These are phyloP conservation scores for Epichloe glyceriae DNA, from an alignment of 2,329 filamentous ascomycete genomes.

Conservation along the genomic window DNA sequence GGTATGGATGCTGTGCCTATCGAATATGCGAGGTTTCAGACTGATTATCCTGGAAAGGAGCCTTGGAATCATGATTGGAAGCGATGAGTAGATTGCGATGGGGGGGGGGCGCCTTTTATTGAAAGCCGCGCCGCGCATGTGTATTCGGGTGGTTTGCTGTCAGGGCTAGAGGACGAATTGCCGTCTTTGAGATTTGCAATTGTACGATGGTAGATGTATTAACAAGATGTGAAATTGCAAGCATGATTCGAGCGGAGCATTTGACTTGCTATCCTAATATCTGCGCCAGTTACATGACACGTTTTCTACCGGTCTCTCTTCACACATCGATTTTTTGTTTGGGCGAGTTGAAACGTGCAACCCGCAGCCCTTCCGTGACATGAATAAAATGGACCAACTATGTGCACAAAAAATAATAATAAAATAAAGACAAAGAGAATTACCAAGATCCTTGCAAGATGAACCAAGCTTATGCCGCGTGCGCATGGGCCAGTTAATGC, in stretches of 20 bases:
- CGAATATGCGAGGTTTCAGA: conserved; percentile 78
- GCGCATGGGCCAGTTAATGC: too few species aligned
- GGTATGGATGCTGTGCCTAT: conserved; percentile 63
- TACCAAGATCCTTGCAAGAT: too few species aligned
- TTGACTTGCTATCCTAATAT: background rate
- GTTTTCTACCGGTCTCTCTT: background rate
- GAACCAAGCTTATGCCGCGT: too few species aligned
- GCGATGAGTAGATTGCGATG: conserved; percentile 27
- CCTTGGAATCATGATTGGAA: conserved; percentile 96
- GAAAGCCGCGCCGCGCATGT: background rate
- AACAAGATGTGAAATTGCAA: background rate
- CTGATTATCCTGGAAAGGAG: conserved; percentile 62
- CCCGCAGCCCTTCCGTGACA: background rate
- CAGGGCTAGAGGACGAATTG: background rate
- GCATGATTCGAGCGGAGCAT: background rate
- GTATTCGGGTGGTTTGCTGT: background rate
- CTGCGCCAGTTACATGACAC: background rate
- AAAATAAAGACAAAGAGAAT: background rate
- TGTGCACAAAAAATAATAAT: conserved; percentile 1
- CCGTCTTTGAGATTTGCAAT: too few species aligned
- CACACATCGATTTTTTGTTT: background rate
- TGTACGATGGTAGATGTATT: background rate
- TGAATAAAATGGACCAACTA: background rate
- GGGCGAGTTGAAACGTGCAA: background rate
- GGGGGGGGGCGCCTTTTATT: background rate